phyloP scores from a whole-genome alignment of 345 rosid genomes.

The Pelargonium nanum region DNA sequence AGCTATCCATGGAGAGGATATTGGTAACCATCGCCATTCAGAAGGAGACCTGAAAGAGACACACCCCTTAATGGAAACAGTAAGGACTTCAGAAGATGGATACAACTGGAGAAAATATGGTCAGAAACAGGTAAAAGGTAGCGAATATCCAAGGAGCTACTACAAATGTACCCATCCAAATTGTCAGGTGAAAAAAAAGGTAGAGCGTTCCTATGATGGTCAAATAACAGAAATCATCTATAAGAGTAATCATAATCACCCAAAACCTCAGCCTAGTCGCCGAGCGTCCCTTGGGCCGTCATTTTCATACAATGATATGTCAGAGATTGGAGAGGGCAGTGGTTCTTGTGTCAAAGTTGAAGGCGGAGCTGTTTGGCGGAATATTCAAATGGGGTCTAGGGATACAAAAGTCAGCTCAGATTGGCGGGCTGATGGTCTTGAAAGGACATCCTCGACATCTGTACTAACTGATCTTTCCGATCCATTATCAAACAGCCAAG shows the following conservation, averaged over 20 bases:
- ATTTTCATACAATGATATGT: slow-evolving; percentile 24
- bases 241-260: slow-evolving; percentile 48
- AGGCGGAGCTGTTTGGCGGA: slow-evolving; percentile 28
- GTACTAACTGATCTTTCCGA: slow-evolving; percentile 41
- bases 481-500: slow-evolving; percentile 23
- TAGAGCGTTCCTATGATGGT: slow-evolving; percentile 50
- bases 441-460: slow-evolving; percentile 40
- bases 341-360: slow-evolving; percentile 20
- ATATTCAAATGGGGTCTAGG: slow-evolving; percentile 18
- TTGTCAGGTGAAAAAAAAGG: slow-evolving; percentile 49
- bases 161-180: slow-evolving; percentile 50
- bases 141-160: slow-evolving; percentile 60
- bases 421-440: slow-evolving; percentile 25
- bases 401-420: slow-evolving; percentile 23
- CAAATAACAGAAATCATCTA: slow-evolving; percentile 61
- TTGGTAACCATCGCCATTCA: slow-evolving; percentile 1
- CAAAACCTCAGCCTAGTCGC: slow-evolving; percentile 38
- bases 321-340: slow-evolving; percentile 25
- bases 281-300: slow-evolving; percentile 26
- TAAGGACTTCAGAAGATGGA: slow-evolving; percentile 44
- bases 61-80: slow-evolving; percentile 19
- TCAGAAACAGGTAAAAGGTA: slow-evolving; percentile 58
- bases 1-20: slow-evolving; percentile 16
- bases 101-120: slow-evolving; percentile 66
- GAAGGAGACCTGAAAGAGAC: slow-evolving; percentile 23